These are phyloP conservation scores for Nepenthes gracilis DNA, from an alignment of 148 eudicot genomes.

Conservation along the genomic window DNA sequence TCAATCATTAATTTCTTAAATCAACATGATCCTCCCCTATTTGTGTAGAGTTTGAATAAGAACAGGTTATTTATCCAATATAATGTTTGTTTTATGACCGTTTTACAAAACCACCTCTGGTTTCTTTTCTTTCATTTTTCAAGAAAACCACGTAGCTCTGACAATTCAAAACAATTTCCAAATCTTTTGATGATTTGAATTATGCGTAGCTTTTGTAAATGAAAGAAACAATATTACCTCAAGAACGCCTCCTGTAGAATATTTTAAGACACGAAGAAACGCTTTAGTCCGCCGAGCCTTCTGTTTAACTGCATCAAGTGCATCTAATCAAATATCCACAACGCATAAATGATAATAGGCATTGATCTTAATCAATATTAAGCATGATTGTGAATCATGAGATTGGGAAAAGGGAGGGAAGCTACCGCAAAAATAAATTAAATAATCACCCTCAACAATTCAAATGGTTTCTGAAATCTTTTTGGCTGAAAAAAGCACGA, in stretches of 20 bases:
- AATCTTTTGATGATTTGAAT: too few species aligned
- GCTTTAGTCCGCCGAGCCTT: conserved; percentile 73
- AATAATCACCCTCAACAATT: too few species aligned
- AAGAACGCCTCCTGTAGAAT: conserved; percentile 88
- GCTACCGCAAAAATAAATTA: too few species aligned
- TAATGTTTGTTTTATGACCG: too few species aligned
- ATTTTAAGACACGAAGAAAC: conserved; percentile 81
- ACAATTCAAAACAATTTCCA: too few species aligned
- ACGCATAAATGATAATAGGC: background rate
- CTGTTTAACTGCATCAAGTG: conserved; percentile 48
- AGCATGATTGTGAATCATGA: background rate
- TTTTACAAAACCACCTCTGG: background rate
- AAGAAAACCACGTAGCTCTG: too few species aligned
- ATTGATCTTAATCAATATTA: background rate
- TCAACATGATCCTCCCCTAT: too few species aligned
- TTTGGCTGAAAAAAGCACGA: too few species aligned
- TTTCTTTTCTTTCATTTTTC: too few species aligned
- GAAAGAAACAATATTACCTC: conserved; percentile 38
- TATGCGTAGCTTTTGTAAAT: background rate
- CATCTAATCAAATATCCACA: background rate
- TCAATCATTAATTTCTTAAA: too few species aligned
- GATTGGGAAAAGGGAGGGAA: too few species aligned
- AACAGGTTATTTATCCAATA: background rate
- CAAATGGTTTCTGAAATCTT: too few species aligned
- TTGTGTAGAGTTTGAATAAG: background rate